phyloP scores from a whole-genome alignment of 1,139 yeast species.

The Protomyces inundatus region DNA sequence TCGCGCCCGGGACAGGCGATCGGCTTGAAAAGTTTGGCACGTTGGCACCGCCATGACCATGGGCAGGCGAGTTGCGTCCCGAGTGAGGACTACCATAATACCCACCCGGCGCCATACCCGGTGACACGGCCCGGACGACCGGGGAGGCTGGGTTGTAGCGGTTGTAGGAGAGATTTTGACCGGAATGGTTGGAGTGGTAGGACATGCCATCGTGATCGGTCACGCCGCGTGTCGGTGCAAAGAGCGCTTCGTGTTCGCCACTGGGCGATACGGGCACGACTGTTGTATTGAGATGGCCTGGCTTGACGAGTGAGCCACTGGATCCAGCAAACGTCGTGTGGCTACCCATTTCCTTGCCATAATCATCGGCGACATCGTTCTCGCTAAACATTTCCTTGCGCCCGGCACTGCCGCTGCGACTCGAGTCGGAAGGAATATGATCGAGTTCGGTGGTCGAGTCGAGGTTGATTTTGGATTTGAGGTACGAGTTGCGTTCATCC shows the following conservation, averaged over 20 bases:
- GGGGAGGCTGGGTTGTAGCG: background rate
- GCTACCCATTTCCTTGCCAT: background rate
- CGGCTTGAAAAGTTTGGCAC: background rate
- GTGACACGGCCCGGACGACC: slow-evolving; percentile 5
- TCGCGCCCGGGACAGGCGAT: background rate
- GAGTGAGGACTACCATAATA: background rate
- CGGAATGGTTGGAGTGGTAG: background rate
- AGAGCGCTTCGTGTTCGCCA: slow-evolving; percentile 23
- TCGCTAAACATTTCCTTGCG: slow-evolving; percentile 22
- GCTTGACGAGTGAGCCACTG: slow-evolving; percentile 2
- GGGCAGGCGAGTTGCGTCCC: background rate
- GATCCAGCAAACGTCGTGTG: slow-evolving; percentile 7
- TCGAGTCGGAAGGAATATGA: slow-evolving; percentile 12
- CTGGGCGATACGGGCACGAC: slow-evolving; percentile 15
- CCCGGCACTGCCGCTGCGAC: slow-evolving; percentile 1
- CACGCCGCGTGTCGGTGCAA: slow-evolving; percentile 7
- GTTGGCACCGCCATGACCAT: background rate
- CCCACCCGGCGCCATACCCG: background rate
- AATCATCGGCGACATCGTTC: slow-evolving; percentile 14
- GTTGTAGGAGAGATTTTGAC: background rate
- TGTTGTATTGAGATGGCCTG: background rate
- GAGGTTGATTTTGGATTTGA: slow-evolving; percentile 24
- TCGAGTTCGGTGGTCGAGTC: slow-evolving; percentile 23
- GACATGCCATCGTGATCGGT: background rate
- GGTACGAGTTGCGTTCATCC: slow-evolving; percentile 68